Base-by-base conservation (phyloP, 768 basidiomycete genomes). In the Galerina sulciceps region DNA sequence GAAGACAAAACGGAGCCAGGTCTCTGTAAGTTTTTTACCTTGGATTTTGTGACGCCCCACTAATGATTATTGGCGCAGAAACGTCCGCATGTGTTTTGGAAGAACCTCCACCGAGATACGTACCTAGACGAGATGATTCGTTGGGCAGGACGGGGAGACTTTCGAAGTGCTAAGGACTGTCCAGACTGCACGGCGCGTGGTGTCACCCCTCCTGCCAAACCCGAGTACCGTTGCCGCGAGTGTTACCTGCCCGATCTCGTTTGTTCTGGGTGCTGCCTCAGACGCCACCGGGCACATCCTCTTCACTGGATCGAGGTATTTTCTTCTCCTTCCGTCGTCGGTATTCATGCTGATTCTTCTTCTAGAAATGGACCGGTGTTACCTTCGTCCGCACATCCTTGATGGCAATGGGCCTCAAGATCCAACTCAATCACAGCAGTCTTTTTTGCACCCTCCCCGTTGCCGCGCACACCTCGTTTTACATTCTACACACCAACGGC, bases 401-500 rank as follows among this genome's bases (percentile, higher is more conserved):
- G 34, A 51, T 26, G 20, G 35, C 22, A 13, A 3, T 61, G 1
- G 60, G 60, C 9, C 37, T 61, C 10, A 26, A 35, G 6, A 37
- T 61, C 6, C 60, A 61, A 13, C 50, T 61, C 10, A 53, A 53
- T 17, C 60, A 62, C 17, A 14, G 40, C 1, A 34, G 53, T 15
- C 14, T 43, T 17, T 50, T 31, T 37, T 58, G 41, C 48, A 26
- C 18, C 22, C 51, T 36, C 37, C 40, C 44, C 9, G 41, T 40
- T 4, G 55, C 53, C 9, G 50, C 41, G 34, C 50, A 49, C 37
- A 13, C 26, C 13, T 37, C 49, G 8, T 64, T 73, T 47, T 58
- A 60, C 4, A 58, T 71, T 22, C n/a, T 73, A 13, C 58, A 71
- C 34, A 57, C 52, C 38, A 68, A 66, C 26, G 69, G 71, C 20